Base-by-base conservation (phyloP, 805 yeast species). In the Lipomyces lipofer region DNA sequence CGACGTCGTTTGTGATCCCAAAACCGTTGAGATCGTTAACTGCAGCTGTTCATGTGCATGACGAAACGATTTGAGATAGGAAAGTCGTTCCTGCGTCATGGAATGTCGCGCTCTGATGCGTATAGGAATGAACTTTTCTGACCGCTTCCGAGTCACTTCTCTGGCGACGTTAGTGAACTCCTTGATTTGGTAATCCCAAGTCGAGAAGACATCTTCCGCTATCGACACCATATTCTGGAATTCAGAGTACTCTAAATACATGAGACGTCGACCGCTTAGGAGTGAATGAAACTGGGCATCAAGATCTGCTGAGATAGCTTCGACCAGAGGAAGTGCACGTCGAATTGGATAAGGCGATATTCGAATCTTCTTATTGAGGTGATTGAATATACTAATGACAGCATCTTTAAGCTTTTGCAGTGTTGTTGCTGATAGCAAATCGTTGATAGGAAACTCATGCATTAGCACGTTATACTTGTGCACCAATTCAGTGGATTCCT, bases 61-160 rank as follows among this genome's bases (percentile, higher is more conserved):
- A 56, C 91, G 73, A 60, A 88, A 78, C 0, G 64, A 62, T 3
- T 63, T 64, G 1, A 85, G 59, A 29, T 74, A 72, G 0, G 68
- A 71, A 1, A 85, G 48, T 28, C 82, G 70, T 0, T 76, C 77
- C 54, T 71, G 75, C 1, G 79, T 67, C 10, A 57, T 58, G 0
- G 50, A 38, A 39, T 74, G 78, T 2, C 76, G 71, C 7, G 82
- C 76, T n/a, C 72, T 73, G 8, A 89, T 74, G 53, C 83, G 80
- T 19, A 88, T 79, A 21, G 84, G 78, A 12, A 85, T 76, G 64
- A 85, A 85, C 55, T 82, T 83, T 51, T 86, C 92, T 7, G 82
- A 81, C 40, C 94, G 71, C 63, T 83, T 86, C 59, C 97, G 74
- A 38, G 87, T 73, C 2, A 86, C 69, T 56, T 91, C 97, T 52